These are phyloP conservation scores for Podospora australis DNA, from an alignment of 495 filamentous ascomycete species.

Conservation along the genomic window DNA sequence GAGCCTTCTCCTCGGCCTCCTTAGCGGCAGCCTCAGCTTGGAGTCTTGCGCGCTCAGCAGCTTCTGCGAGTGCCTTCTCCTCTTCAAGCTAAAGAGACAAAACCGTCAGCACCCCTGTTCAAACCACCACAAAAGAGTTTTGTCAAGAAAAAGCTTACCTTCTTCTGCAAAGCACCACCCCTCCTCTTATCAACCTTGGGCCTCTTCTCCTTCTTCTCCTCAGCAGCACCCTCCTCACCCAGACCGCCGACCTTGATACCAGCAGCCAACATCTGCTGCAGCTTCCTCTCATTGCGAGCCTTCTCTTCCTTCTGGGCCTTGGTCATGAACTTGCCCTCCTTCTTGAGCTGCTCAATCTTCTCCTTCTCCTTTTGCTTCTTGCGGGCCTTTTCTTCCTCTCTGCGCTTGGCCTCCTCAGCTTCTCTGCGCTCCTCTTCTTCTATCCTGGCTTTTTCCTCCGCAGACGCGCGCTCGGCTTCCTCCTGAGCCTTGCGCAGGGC, in stretches of 20 bases:
- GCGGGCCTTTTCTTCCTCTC: constrained; percentile 49
- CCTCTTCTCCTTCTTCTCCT: constrained; percentile 72
- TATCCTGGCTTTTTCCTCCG: constrained; percentile 66
- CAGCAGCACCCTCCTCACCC: constrained; percentile 41
- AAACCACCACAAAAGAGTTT: too few relatives aligned
- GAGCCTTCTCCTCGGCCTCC: constrained; percentile 49
- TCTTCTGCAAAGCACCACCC: constrained; percentile 60
- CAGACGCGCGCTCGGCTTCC: constrained; percentile 59
- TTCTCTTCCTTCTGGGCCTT: constrained; percentile 89
- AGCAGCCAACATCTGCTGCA: constrained; percentile 90
- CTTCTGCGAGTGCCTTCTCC: constrained; percentile 63
- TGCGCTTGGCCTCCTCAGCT: constrained; percentile 60
- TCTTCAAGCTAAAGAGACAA: constrained; percentile 49
- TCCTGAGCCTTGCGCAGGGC: constrained; percentile 65
- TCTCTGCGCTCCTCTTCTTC: constrained; percentile 62
- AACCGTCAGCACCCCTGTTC: background rate
- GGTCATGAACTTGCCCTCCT: constrained; percentile 89
- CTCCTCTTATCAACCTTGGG: constrained; percentile 65
- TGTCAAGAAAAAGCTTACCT: constrained; percentile 12
- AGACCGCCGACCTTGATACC: constrained; percentile 77
- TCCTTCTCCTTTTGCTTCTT: constrained; percentile 97
- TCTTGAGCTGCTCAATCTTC: constrained; percentile 90
- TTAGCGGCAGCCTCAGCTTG: constrained; percentile 61
- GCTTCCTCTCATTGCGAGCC: constrained; percentile 71
- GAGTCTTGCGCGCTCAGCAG: constrained; percentile 57